Evolutionary conservation across 2,329 filamentous ascomycete species (phyloP), one percentile per base, ranked within the genome.

Genomic region (Alternaria panax): DNA sequence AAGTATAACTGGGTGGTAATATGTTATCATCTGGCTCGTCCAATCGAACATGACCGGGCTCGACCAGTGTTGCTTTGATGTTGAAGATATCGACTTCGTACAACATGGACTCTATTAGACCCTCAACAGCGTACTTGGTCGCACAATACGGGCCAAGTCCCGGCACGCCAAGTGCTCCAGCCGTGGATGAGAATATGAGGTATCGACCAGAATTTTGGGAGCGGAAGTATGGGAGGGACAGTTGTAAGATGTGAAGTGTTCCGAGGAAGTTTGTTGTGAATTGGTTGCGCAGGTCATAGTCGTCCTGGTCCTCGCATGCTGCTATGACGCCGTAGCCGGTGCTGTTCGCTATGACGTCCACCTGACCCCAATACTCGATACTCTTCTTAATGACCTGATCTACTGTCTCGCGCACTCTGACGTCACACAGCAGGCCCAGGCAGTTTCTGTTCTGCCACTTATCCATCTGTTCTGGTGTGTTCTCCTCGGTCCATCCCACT

Each of bases 231-330:
- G 93, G 93, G 36, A 98, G 81, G 1, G 91, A 93, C 20, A 92
- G 83, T 76, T 97, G 93, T 59, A 98, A 90, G 70, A 99, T 97
- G 79, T 98, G 91, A 60, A 98, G 80, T 0, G 93, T 96, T 54
- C 95, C 95, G 84, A 96, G 94, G 79, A 97, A 97, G 79, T 99
- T 99, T 22, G 93, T 97, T 82, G 96, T 92, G 80, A 98, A 97
- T 78, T 98, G 95, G 72, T 96, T 94, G 59, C 93, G 91, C 68
- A 98, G 87, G 75, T 98, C 95, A 77, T 93, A 90, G 75, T 97
- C 92, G 77, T 97, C 93, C 80, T 98, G 95, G 79, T 98, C 95
- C 80, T 98, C 95, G 79, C 93, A 97, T 1, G 94, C 90, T 27
- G 92, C 94, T 68, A 98, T 96, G 54, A 99, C 93, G 53, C 93